phyloP scores from a whole-genome alignment of 164 flowering plant genomes.

The Stephania yunnanensis region DNA sequence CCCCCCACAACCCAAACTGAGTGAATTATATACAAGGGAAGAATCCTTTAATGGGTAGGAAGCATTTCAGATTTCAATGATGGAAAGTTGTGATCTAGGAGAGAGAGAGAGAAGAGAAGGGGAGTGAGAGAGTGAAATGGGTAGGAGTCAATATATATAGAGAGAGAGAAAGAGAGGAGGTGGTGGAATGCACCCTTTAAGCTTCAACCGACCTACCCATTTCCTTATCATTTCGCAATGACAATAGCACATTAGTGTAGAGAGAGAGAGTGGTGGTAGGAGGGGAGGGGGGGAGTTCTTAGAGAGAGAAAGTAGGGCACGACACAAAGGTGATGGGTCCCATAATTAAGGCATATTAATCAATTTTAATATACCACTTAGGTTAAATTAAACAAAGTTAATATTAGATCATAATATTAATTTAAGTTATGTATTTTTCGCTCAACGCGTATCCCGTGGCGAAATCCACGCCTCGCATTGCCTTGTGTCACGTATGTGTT shows the following conservation, averaged over 20 bases:
- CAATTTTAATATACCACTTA: too few species aligned
- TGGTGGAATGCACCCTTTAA: constrained; percentile 2
- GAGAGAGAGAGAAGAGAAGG: constrained; percentile 2
- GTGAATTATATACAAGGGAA: background rate
- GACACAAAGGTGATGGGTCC: background rate
- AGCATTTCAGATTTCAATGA: background rate
- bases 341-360: too few species aligned
- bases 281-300: background rate
- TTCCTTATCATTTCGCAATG: constrained; percentile 24
- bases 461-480: too few species aligned
- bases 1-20: background rate
- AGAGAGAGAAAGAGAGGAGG: background rate
- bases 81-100: background rate
- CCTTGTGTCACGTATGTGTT: too few species aligned
- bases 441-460: too few species aligned
- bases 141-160: too few species aligned
- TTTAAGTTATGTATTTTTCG: too few species aligned
- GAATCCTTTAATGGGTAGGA: background rate
- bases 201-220: constrained; percentile 3
- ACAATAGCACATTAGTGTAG: background rate
- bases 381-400: too few species aligned
- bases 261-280: background rate
- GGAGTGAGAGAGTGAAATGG: constrained; percentile 2
- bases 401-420: too few species aligned
- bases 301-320: background rate